Evolutionary conservation across 164 flowering plant genomes (phyloP).

Genomic region (Chimonanthus salicifolius): DNA sequence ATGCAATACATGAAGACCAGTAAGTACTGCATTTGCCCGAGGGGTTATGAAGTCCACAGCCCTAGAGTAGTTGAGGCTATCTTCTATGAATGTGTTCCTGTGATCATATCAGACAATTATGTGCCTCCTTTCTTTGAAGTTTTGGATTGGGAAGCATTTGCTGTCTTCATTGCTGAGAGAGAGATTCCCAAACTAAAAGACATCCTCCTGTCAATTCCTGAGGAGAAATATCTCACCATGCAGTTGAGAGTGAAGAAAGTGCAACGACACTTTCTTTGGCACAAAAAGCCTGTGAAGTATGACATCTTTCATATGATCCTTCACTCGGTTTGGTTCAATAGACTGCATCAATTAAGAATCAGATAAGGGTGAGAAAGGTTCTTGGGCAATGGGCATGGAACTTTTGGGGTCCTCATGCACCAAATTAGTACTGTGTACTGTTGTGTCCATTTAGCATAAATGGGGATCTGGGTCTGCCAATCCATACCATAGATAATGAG

Average conservation of each 20-base stretch:
- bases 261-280: conserved; percentile 42
- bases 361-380: neutral
- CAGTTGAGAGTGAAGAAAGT: conserved; percentile 30
- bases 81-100: conserved; percentile 39
- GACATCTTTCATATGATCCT: conserved; percentile 48
- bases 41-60: conserved; percentile 34
- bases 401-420: neutral
- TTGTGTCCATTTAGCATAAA: neutral
- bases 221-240: conserved; percentile 28
- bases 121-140: conserved; percentile 45
- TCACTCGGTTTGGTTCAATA: conserved; percentile 42
- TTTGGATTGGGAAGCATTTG: conserved; percentile 37
- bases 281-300: conserved; percentile 34
- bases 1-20: conserved; percentile 35
- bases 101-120: conserved; percentile 38
- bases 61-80: conserved; percentile 41
- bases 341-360: conserved; percentile 18
- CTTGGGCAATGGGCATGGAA: neutral
- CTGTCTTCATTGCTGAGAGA: conserved; percentile 29
- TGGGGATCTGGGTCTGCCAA: neutral
- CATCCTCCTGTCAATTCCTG: conserved; percentile 32
- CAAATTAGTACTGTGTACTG: neutral
- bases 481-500: neutral
- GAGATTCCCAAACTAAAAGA: conserved; percentile 31
- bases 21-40: conserved; percentile 40